Conservation (phyloP, 139 green algal species). For the Nannochloris sp. region DNA sequence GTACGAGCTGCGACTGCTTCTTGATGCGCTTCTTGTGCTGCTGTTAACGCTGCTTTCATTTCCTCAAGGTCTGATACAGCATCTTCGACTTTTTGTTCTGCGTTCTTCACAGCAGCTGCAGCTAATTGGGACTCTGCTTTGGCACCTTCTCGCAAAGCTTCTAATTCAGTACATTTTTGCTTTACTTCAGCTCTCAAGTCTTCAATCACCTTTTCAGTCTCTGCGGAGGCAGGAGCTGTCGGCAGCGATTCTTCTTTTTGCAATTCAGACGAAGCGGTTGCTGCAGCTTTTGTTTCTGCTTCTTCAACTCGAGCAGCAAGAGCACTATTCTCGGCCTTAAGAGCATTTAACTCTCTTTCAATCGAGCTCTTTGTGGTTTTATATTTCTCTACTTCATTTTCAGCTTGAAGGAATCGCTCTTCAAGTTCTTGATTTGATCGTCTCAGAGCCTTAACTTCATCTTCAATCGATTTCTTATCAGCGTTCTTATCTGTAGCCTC, state of each 20-base stretch:
- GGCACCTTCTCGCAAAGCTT: neutral
- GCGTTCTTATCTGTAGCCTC: conserved; percentile 9
- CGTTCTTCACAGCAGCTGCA: neutral
- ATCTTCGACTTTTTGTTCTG: neutral
- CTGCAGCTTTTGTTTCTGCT: neutral
- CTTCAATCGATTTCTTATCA: neutral
- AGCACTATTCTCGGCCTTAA: neutral
- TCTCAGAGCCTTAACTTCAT: neutral
- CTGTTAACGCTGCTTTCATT: neutral
- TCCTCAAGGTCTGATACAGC: neutral
- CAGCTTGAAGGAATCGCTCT: too few relatives aligned
- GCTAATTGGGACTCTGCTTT: neutral
- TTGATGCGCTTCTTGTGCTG: neutral
- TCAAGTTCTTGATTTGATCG: too few relatives aligned
- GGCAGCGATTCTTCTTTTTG: too few relatives aligned
- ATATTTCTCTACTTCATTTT: too few relatives aligned
- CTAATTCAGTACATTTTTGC: neutral
- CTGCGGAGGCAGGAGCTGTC: too few relatives aligned
- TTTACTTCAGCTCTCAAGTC: too few relatives aligned
- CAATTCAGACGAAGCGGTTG: too few relatives aligned
- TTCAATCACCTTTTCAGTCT: too few relatives aligned
- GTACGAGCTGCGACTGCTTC: neutral
- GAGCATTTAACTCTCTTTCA: neutral
- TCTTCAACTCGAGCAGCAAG: neutral
- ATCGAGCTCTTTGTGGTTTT: neutral